Evolutionary conservation across 1,284 basidiomycete genomes (phyloP).

Genomic region (Microbotryomycetes sp.): DNA sequence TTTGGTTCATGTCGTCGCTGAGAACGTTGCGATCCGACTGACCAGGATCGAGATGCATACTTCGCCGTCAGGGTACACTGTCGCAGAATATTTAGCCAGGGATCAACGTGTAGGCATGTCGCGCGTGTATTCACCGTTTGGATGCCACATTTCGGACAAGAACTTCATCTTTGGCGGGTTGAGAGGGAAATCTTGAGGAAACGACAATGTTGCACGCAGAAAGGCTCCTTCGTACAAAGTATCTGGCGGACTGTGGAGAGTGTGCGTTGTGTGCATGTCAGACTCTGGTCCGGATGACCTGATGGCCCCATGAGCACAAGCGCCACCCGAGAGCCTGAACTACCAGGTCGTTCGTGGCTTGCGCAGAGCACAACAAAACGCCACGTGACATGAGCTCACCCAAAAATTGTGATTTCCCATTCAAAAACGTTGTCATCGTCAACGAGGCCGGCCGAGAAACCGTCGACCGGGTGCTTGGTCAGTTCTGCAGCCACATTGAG

Average conservation of each 20-base stretch:
- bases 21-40: too few relatives aligned
- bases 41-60: constrained; percentile 97
- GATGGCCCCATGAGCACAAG: constrained; percentile 2
- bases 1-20: too few relatives aligned
- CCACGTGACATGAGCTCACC: constrained; percentile 51
- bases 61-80: constrained; percentile 81
- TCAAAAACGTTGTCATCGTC: constrained; percentile 87
- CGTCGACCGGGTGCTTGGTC: constrained; percentile 64
- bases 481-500: constrained; percentile 19
- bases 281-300: constrained; percentile 85
- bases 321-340: too few relatives aligned
- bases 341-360: too few relatives aligned
- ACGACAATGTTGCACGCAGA: constrained; percentile 77
- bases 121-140: constrained; percentile 60
- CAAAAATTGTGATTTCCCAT: constrained; percentile 89
- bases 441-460: constrained; percentile 89
- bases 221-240: constrained; percentile 75
- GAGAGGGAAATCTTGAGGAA: constrained; percentile 84
- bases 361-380: background rate
- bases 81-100: background rate
- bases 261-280: background rate
- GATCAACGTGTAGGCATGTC: background rate
- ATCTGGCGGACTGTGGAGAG: constrained; percentile 9
- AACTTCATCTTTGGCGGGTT: constrained; percentile 94
- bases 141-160: constrained; percentile 96